Evolutionary conservation across 345 rosid genomes (phyloP), one percentile per base, ranked within the genome.

Genomic region (thale cress (Arabidopsis thaliana)): DNA sequence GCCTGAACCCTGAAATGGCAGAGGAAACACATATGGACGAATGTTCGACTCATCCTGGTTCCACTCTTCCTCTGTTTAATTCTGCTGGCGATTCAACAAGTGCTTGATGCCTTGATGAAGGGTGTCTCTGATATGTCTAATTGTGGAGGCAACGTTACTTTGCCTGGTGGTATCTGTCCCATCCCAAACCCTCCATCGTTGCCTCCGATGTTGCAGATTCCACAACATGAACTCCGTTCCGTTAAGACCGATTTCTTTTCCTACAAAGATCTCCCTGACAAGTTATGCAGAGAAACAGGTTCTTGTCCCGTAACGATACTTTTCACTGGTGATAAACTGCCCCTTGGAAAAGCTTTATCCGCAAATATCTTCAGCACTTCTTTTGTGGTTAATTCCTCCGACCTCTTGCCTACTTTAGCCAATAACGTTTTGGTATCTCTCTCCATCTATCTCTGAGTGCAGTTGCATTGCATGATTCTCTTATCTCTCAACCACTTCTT

Each of bases 131-230:
- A 41, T 3, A 33, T 23, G 76, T n/a, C 4, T 46, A 25, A 65
- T 4, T 74, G 78, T 66, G 65, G 4, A 7, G 38, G 28, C 10
- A 46, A 65, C 68, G 89, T 88, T 83, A 85, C 2, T 52, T 1
- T 3, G 2, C 6, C 4, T 33, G 22, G 51, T n/a, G 24, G 2
- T 37, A 45, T 28, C 72, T 91, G 97, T 80, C 68, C 90, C 8
- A 74, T 88, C 65, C 76, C 70, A 24, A 77, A 33, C 42, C 97
- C 98, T 33, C 85, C 84, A 4, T 33, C 72, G 65, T 86, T 95
- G 87, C 97, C 98, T 53, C 89, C 94, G 7, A 14, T 93, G 59
- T 79, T 93, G 44, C 88, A 87, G 69, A 55, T 89, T 61, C 98
- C 98, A 42, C 77, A 77, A 65, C 76, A 85, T 23, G 72, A 83